A percentile compares a stretch with the other conserved stretches of the same genome.
phyloP scores from a whole-genome alignment of 2,329 filamentous ascomycete species.

The Juglanconis oblonga region DNA sequence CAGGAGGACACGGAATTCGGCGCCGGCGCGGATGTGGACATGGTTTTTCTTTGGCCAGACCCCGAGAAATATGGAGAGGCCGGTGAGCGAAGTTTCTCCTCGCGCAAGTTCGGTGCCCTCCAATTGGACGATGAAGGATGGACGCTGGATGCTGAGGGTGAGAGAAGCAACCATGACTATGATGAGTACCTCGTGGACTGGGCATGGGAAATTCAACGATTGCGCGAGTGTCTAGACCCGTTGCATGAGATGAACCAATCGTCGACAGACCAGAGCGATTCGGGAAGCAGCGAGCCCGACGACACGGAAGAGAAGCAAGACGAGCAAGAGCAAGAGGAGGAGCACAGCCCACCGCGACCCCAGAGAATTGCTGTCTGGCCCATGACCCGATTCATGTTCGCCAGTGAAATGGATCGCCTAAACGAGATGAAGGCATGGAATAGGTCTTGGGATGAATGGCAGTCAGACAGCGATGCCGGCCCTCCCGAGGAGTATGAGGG shows the following conservation, averaged over 20 bases:
- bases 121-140: neutral
- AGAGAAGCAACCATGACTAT: neutral
- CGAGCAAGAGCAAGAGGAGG: neutral
- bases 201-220: neutral
- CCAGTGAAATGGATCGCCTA: conserved; percentile 7
- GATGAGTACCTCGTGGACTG: neutral
- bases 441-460: neutral
- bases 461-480: conserved; percentile 16
- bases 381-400: conserved; percentile 29
- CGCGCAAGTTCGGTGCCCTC: no score
- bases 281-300: neutral
- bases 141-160: neutral
- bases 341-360: neutral
- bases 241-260: neutral
- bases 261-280: neutral
- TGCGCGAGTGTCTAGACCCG: neutral
- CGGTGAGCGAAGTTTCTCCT: conserved; percentile 25
- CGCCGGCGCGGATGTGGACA: conserved; percentile 24
- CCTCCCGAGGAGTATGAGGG: conserved; percentile 36
- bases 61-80: conserved; percentile 27
- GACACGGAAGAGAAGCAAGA: neutral
- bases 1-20: conserved; percentile 23
- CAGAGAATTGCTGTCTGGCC: conserved; percentile 25
- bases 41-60: conserved; percentile 34
- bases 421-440: conserved; percentile 15